Evolutionary conservation across 1,139 yeast genomes (phyloP).

Genomic region (Spathaspora jeffriesii): DNA sequence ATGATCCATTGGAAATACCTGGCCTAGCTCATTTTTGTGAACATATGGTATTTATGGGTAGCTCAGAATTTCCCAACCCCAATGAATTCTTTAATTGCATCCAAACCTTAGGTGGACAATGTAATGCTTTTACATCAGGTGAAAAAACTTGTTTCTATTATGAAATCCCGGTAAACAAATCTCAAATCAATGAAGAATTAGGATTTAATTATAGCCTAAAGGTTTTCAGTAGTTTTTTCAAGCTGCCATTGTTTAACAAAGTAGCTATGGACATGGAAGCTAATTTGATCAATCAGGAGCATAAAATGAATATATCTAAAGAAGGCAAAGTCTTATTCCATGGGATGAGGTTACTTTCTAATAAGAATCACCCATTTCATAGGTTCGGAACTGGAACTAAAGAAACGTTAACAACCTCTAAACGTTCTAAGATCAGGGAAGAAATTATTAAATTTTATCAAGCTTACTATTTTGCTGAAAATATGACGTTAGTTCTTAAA

Average conservation of each 20-base stretch:
- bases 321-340: constrained; percentile 54
- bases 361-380: constrained; percentile 39
- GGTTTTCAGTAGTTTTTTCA: constrained; percentile 55
- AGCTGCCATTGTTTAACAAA: constrained; percentile 49
- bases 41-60: constrained; percentile 63
- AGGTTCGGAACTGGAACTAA: constrained; percentile 49
- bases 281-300: constrained; percentile 65
- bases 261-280: constrained; percentile 49
- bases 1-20: constrained; percentile 53
- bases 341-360: constrained; percentile 53
- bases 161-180: constrained; percentile 50
- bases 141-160: constrained; percentile 63
- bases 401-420: constrained; percentile 24
- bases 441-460: constrained; percentile 26
- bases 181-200: constrained; percentile 21
- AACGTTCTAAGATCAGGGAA: constrained; percentile 17
- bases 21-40: constrained; percentile 80
- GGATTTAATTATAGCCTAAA: constrained; percentile 45
- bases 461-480: constrained; percentile 31
- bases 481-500: constrained; percentile 56
- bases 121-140: constrained; percentile 69
- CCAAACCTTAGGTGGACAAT: constrained; percentile 50
- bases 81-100: constrained; percentile 45
- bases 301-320: constrained; percentile 46
- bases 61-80: constrained; percentile 52